Percentiles rank a stretch among this genome's conserved stretches.
Evolutionary conservation across 2,329 filamentous ascomycete species (phyloP).

Genomic region (Alternaria sp.): DNA sequence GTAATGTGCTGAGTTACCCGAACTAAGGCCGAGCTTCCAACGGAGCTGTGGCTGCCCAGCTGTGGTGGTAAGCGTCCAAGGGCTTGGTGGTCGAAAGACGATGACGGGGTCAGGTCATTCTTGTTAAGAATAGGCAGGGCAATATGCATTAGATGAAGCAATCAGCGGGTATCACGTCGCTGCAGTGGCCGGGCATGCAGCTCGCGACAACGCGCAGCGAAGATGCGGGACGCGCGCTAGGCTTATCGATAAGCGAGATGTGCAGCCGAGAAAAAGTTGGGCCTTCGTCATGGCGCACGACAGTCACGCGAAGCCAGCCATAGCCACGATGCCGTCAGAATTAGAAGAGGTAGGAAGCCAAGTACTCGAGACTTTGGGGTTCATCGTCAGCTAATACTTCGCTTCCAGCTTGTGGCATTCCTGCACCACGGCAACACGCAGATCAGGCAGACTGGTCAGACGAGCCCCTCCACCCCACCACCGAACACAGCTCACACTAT

Average conservation of each 20-base stretch:
- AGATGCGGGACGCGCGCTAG: constrained; percentile 6
- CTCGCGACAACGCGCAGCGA: constrained; percentile 7
- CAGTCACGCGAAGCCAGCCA: constrained; percentile 17
- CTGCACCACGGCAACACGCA: constrained; percentile 91
- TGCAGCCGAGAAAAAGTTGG: constrained; percentile 27
- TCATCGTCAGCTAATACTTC: background rate
- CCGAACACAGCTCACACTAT: constrained; percentile 21
- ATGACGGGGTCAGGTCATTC: background rate
- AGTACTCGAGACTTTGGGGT: too few relatives aligned
- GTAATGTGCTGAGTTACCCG: background rate
- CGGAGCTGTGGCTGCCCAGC: background rate
- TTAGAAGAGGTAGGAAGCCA: constrained; percentile 53
- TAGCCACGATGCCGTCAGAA: constrained; percentile 55
- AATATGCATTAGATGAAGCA: constrained; percentile 11
- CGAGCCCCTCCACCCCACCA: constrained; percentile 31
- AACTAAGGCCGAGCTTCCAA: background rate
- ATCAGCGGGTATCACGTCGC: constrained; percentile 3
- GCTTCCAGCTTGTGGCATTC: constrained; percentile 82
- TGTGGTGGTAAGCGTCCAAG: background rate
- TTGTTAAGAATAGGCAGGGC: constrained; percentile 7
- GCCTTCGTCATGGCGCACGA: constrained; percentile 30
- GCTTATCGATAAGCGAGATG: constrained; percentile 46
- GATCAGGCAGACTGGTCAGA: constrained; percentile 77
- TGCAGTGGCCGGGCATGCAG: constrained; percentile 8
- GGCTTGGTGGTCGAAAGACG: background rate